A percentile compares a stretch with the other conserved stretches of the same genome.
Evolutionary conservation across 2,329 filamentous ascomycete species (phyloP).

Genomic region (Epichloe uncinata): DNA sequence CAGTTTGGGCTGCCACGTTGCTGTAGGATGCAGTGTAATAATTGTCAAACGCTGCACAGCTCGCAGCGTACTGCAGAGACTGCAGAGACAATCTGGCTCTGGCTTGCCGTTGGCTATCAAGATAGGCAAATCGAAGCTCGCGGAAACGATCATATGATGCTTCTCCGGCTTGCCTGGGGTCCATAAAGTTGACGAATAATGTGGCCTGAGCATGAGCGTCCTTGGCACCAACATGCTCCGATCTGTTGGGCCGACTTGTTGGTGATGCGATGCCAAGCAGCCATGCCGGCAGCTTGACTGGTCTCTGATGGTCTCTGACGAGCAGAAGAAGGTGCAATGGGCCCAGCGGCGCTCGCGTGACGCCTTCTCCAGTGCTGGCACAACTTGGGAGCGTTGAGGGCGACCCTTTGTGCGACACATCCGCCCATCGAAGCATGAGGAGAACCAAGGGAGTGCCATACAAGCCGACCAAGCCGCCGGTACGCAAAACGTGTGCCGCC

Average conservation of each 20-base stretch:
- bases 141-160: slow-evolving; percentile 22
- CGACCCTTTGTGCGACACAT: slow-evolving; percentile 27
- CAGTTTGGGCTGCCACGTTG: slow-evolving; percentile 5
- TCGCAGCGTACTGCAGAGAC: not conserved
- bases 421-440: slow-evolving; percentile 27
- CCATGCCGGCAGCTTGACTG: no score
- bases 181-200: slow-evolving; percentile 23
- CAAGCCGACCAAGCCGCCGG: slow-evolving; percentile 15
- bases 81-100: not conserved
- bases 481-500: slow-evolving; percentile 20
- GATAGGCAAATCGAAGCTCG: no score
- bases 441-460: slow-evolving; percentile 20
- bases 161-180: slow-evolving; percentile 18
- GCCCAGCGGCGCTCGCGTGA: no score
- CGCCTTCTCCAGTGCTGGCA: no score
- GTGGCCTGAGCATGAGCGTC: slow-evolving; percentile 18
- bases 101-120: slow-evolving; percentile 26
- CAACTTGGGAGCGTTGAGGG: no score
- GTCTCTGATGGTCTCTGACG: no score
- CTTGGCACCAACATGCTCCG: slow-evolving; percentile 13
- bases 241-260: slow-evolving; percentile 15
- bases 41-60: not conserved
- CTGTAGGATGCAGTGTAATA: not conserved
- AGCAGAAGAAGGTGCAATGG: no score
- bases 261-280: slow-evolving; percentile 22